Evolutionary conservation across 768 basidiomycete genomes (phyloP), one percentile per base, ranked within the genome.

Genomic region (Pulveroboletus ravenelii): DNA sequence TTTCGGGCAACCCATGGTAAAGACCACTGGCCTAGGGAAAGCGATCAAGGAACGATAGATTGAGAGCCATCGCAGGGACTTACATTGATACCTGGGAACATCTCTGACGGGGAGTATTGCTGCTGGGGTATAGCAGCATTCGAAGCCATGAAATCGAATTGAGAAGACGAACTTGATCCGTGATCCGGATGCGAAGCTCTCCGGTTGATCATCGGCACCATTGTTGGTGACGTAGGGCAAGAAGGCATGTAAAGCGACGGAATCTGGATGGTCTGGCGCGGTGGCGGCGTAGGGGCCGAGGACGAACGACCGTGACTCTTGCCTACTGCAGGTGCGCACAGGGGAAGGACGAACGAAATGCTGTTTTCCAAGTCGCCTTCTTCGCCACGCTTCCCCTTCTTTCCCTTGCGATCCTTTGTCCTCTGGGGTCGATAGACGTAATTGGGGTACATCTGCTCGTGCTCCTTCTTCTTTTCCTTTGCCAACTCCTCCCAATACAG

Each of bases 401-500:
- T 74, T 25, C 74, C 75, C 62, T 80, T 82, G 69, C 62, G 73
- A 31, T 70, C 67, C 54, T 70, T 70, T 15, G 58, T 68, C 46
- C 85, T 75, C 67, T 87, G 85, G 0, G 87, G 87, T 9, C 86
- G 82, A 62, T 88, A 89, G 27, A 88, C 85, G 67, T 89, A 89
- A 66, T 82, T 76, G 59, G 87, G 87, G 57, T 87, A 84, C 73
- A 81, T 72, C 63, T 74, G 71, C 71, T 84, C 84, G 67, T 88
- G 85, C 72, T 89, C 85, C 72, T 79, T 80, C 76, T 88, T 87
- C 73, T 82, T 84, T 68, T 84, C 82, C 75, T 84, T 85, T 13
- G 87, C 87, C 56, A 84, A 67, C 48, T 80, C 75, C 70, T 89
- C 87, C 87, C 87, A 89, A 60, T 81, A 77, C 61, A 79, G 69